phyloP scores from a whole-genome alignment of 164 flowering plant species.

The Houttuynia cordata region DNA sequence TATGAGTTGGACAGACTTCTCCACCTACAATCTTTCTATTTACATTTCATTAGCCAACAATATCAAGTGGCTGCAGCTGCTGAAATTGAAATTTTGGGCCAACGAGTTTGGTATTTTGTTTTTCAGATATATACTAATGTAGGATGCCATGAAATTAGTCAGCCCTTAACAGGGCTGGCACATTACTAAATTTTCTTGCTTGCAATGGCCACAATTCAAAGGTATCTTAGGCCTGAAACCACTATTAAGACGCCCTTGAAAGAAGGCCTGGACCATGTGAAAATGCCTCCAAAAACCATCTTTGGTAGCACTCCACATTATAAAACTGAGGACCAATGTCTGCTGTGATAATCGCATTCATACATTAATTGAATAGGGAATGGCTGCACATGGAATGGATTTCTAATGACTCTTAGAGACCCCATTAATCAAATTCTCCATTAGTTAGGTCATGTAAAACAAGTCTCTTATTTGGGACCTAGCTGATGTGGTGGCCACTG shows the following conservation, averaged over 20 bases:
- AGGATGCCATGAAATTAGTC: too few relatives aligned
- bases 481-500: neutral
- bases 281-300: slow-evolving; percentile 8
- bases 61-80: too few relatives aligned
- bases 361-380: neutral
- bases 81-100: too few relatives aligned
- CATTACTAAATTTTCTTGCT: too few relatives aligned
- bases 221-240: neutral
- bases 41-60: too few relatives aligned
- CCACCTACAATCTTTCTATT: too few relatives aligned
- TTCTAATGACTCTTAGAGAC: too few relatives aligned
- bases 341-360: neutral
- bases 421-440: neutral
- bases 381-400: neutral
- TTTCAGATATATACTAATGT: too few relatives aligned
- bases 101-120: too few relatives aligned
- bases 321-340: neutral
- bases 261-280: slow-evolving; percentile 7
- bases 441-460: slow-evolving; percentile 6
- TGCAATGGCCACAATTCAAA: neutral
- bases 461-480: neutral
- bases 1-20: too few relatives aligned
- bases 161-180: too few relatives aligned
- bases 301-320: slow-evolving; percentile 7
- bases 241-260: neutral